These are phyloP conservation scores for Thalassiosira livingstoniorum DNA, from an alignment of 352 stramenopile genomes.

Conservation along the genomic window DNA sequence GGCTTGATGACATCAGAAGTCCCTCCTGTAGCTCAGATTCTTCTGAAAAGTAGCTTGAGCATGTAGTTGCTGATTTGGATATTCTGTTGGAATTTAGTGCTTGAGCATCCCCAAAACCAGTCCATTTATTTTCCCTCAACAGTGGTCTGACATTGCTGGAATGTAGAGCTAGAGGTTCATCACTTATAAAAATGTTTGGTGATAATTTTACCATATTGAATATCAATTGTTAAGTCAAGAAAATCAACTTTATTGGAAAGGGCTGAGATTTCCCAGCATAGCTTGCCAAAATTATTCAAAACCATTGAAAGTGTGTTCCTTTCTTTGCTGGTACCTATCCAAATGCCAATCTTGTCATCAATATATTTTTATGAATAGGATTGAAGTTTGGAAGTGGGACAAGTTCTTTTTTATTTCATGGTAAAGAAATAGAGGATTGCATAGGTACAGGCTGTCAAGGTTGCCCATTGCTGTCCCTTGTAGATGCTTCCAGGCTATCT, in stretches of 20 bases:
- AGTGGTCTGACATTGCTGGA: conserved; percentile 38
- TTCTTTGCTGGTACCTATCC: neutral
- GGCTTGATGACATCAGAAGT: neutral
- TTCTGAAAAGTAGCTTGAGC: conserved; percentile 7
- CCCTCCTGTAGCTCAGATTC: conserved; percentile 10
- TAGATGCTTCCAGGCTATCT: conserved; percentile 46
- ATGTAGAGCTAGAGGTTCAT: conserved; percentile 67
- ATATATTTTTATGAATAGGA: conserved; percentile 31
- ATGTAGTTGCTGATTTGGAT: conserved; percentile 4
- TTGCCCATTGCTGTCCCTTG: conserved; percentile 59
- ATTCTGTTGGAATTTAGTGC: conserved; percentile 24
- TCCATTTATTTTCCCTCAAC: conserved; percentile 21
- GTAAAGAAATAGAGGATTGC: conserved; percentile 43
- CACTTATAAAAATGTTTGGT: conserved; percentile 51
- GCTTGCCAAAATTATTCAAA: neutral
- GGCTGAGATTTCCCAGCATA: neutral
- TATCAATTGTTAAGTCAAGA: conserved; percentile 22
- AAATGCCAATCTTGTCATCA: conserved; percentile 20
- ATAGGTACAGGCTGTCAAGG: conserved; percentile 26
- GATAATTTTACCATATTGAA: conserved; percentile 19
- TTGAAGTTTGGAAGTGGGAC: neutral
- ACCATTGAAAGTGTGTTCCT: neutral
- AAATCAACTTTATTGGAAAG: neutral
- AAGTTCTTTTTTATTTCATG: conserved; percentile 22
- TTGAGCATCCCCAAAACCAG: neutral